Conservation (phyloP, 345 rosid genomes). For the Citrus australasica region DNA sequence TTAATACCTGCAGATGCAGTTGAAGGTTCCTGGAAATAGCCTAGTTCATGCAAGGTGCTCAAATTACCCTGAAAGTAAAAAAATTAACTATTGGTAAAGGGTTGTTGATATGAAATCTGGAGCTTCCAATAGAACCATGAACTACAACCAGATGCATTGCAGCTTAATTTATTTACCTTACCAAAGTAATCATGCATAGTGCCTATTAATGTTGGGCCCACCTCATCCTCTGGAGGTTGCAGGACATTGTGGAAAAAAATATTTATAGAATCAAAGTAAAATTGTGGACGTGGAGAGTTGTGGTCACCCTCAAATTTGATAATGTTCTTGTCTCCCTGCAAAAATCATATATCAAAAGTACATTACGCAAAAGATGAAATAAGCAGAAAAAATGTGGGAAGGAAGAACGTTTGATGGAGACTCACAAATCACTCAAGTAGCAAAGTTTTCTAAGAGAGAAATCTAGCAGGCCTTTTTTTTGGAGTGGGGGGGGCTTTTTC, state of each 20-base stretch:
- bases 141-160: conserved; percentile 7
- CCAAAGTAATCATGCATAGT: conserved; percentile 63
- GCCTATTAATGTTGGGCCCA: conserved; percentile 53
- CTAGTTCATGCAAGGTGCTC: conserved; percentile 47
- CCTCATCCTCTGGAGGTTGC: conserved; percentile 86
- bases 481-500: too few species aligned
- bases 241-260: conserved; percentile 95
- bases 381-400: background rate
- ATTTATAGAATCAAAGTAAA: conserved; percentile 91
- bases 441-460: background rate
- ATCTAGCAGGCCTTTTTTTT: background rate
- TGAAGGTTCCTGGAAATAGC: conserved; percentile 47
- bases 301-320: conserved; percentile 99
- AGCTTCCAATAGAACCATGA: conserved; percentile 17
- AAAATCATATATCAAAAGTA: conserved; percentile 15
- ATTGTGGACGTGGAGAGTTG: conserved; percentile 93
- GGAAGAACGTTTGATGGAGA: background rate
- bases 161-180: conserved; percentile 70
- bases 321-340: conserved; percentile 96
- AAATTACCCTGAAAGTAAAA: conserved; percentile 59
- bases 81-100: conserved; percentile 25
- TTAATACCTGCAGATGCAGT: conserved; percentile 42
- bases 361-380: conserved; percentile 11
- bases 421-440: background rate
- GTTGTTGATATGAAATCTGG: conserved; percentile 15